phyloP scores from a whole-genome alignment of 2,329 filamentous ascomycete species.

The Aphanocladium album region DNA sequence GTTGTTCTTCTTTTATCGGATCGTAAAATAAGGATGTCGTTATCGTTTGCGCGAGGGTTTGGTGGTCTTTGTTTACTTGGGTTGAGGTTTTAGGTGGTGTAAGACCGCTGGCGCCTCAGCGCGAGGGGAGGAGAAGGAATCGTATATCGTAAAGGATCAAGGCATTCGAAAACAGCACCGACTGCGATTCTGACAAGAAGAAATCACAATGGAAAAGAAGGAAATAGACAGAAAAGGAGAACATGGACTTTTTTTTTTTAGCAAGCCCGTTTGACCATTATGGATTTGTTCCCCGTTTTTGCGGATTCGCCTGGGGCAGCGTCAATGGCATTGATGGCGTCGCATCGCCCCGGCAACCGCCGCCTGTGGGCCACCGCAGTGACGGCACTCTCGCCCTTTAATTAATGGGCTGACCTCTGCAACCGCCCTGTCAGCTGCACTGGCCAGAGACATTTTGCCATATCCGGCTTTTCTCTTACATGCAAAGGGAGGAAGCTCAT shows the following conservation, averaged over 20 bases:
- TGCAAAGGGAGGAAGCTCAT: no score
- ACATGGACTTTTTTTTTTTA: not conserved
- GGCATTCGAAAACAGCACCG: not conserved
- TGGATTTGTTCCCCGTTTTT: not conserved
- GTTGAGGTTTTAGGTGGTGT: not conserved
- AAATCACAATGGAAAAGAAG: not conserved
- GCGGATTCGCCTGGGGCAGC: not conserved
- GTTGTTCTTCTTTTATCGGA: slow-evolving; percentile 13
- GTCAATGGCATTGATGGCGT: not conserved
- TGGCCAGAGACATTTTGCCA: not conserved
- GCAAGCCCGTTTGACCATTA: not conserved
- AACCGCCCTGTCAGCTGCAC: not conserved
- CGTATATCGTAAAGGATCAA: not conserved
- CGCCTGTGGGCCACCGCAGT: not conserved
- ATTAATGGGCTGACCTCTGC: not conserved
- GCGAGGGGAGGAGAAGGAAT: slow-evolving; percentile 4
- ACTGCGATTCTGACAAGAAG: not conserved
- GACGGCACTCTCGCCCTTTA: not conserved
- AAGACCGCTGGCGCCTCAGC: not conserved
- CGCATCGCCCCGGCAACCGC: not conserved
- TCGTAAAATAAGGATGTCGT: slow-evolving; percentile 11
- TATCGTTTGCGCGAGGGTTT: not conserved
- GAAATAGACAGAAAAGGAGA: not conserved
- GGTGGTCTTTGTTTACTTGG: not conserved
- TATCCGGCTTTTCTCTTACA: no score